A percentile compares a stretch with the other conserved stretches of the same genome.
Conservation (phyloP, 441 rosid genomes). For the Macaranga tanarius region DNA sequence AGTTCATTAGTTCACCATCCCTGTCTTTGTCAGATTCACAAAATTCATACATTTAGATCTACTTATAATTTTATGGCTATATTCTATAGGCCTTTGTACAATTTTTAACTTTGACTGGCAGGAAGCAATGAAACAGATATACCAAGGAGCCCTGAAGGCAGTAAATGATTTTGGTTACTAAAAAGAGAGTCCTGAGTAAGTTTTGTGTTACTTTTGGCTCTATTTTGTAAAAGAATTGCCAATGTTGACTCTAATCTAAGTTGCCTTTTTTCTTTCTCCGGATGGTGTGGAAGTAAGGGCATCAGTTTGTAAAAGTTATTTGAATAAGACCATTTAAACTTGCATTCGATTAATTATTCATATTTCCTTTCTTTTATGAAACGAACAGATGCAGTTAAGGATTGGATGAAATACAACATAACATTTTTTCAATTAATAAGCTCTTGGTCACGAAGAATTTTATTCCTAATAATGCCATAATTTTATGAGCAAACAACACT, state of each 20-base stretch:
- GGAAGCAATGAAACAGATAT: conserved; percentile 98
- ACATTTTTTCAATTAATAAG: neutral
- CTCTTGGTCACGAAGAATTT: neutral
- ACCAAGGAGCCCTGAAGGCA: conserved; percentile 86
- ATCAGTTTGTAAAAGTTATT: neutral
- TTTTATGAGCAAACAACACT: neutral
- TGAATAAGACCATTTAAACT: neutral
- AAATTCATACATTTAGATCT: neutral
- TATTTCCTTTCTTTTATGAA: neutral
- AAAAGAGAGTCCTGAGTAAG: conserved; percentile 96
- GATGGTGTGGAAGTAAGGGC: neutral
- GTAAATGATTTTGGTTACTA: conserved; percentile 90
- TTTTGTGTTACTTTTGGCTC: conserved; percentile 21
- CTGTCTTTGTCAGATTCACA: neutral
- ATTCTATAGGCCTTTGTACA: conserved; percentile 15
- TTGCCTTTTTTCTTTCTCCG: neutral
- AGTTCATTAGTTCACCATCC: neutral
- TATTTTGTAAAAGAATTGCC: neutral
- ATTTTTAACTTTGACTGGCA: conserved; percentile 36
- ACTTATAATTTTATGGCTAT: neutral
- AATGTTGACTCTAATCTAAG: neutral
- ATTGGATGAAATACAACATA: neutral
- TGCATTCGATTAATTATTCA: neutral
- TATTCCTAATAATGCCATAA: neutral
- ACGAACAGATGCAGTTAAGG: neutral